Conservation (phyloP, 352 stramenopile genomes). For the Globisporangium lucens region DNA sequence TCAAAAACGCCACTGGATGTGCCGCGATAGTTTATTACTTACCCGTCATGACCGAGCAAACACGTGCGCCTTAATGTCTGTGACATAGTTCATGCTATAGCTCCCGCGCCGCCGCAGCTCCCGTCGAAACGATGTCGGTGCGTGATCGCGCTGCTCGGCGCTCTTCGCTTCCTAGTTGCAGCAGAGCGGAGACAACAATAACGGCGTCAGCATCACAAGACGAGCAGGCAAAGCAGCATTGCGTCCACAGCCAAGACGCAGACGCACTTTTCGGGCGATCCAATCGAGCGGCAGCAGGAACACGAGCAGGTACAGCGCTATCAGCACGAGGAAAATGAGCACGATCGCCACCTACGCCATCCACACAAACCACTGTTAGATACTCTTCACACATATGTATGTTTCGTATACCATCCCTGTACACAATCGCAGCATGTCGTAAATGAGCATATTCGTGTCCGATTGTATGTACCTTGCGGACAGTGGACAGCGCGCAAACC, state of each 20-base stretch:
- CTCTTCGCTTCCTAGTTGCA: constrained; percentile 24
- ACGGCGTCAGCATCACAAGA: not conserved
- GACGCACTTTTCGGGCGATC: constrained; percentile 39
- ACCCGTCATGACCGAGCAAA: constrained; percentile 51
- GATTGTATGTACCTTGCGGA: constrained; percentile 42
- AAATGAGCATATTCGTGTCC: not conserved
- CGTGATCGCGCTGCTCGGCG: constrained; percentile 13
- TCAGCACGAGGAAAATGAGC: constrained; percentile 34
- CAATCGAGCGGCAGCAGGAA: constrained; percentile 56
- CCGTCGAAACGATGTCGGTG: constrained; percentile 70
- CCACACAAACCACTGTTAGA: not conserved
- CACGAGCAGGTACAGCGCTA: constrained; percentile 59
- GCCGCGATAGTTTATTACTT: constrained; percentile 1
- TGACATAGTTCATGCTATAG: constrained; percentile 87
- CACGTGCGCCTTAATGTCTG: constrained; percentile 86
- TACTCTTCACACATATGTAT: not conserved
- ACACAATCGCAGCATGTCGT: not conserved
- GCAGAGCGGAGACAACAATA: not conserved
- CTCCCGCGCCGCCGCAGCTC: constrained; percentile 79
- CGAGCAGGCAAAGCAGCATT: not conserved
- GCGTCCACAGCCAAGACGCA: not conserved
- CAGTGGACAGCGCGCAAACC: constrained; percentile 30
- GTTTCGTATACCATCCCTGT: not conserved
- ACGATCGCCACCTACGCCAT: constrained; percentile 37
- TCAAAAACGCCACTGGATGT: not conserved